Conservation (phyloP, 1,284 basidiomycete species). For the Puccinia hordei region DNA sequence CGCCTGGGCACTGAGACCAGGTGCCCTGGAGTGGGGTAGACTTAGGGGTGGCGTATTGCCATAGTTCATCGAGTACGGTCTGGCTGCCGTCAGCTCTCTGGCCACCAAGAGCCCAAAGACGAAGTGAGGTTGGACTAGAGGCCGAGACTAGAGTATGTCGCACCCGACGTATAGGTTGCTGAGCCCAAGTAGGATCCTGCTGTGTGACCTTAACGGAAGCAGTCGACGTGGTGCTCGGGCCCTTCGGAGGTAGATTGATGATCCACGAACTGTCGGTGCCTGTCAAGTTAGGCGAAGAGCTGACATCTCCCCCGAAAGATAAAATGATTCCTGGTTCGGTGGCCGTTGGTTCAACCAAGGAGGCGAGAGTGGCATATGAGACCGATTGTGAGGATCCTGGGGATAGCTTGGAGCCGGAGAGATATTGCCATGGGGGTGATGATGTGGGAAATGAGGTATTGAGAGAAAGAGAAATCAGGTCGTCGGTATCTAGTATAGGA, state of each 20-base stretch:
- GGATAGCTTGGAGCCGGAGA: constrained; percentile 27
- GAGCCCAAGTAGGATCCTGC: constrained; percentile 22
- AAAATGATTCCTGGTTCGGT: constrained; percentile 10
- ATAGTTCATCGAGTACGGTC: constrained; percentile 33
- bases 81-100: constrained; percentile 42
- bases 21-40: constrained; percentile 17
- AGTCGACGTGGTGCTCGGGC: neutral
- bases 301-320: constrained; percentile 32
- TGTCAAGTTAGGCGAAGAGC: constrained; percentile 36
- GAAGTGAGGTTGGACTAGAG: constrained; percentile 22
- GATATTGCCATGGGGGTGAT: constrained; percentile 47
- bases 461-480: constrained; percentile 40
- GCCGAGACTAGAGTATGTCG: constrained; percentile 35
- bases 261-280: constrained; percentile 39
- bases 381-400: constrained; percentile 13
- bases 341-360: constrained; percentile 25
- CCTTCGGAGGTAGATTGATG: constrained; percentile 29
- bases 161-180: constrained; percentile 41
- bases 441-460: constrained; percentile 26
- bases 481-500: constrained; percentile 35
- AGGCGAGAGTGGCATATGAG: constrained; percentile 33
- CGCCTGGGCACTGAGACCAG: constrained; percentile 30
- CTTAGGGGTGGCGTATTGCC: constrained; percentile 38
- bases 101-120: constrained; percentile 38
- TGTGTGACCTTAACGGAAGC: constrained; percentile 13